Conservation (phyloP, 257 asterid genomes). For the Penstemon barbatus region DNA sequence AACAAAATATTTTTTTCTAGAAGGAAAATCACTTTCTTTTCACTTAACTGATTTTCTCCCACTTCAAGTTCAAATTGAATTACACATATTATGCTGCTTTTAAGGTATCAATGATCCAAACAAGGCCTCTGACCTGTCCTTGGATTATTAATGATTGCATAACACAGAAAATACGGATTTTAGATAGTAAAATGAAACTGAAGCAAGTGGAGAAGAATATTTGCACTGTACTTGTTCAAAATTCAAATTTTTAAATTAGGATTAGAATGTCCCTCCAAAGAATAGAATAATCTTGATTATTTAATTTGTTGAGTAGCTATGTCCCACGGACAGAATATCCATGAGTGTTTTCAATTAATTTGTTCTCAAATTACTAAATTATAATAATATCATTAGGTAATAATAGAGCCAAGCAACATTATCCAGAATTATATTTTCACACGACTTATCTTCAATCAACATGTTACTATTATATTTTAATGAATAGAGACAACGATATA, state of each 20-base stretch:
- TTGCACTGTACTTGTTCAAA: neutral
- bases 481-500: neutral
- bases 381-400: neutral
- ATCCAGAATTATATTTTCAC: conserved; percentile 3
- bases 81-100: too few species aligned
- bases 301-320: neutral
- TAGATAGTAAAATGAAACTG: neutral
- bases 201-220: neutral
- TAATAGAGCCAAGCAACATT: neutral
- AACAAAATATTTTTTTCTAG: too few species aligned
- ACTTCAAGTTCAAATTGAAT: too few species aligned
- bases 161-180: neutral
- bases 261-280: neutral
- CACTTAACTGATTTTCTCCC: too few species aligned
- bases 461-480: neutral
- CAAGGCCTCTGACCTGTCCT: too few species aligned
- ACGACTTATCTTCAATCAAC: conserved; percentile 8
- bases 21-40: too few species aligned
- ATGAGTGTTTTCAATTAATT: neutral
- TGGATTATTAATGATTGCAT: too few species aligned
- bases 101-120: too few species aligned
- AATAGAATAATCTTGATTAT: neutral
- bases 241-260: conserved; percentile 7
- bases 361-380: neutral
- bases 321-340: neutral